Evolutionary conservation across 2,329 filamentous ascomycete species (phyloP).

Genomic region (Purpureocillium takamizusanense): DNA sequence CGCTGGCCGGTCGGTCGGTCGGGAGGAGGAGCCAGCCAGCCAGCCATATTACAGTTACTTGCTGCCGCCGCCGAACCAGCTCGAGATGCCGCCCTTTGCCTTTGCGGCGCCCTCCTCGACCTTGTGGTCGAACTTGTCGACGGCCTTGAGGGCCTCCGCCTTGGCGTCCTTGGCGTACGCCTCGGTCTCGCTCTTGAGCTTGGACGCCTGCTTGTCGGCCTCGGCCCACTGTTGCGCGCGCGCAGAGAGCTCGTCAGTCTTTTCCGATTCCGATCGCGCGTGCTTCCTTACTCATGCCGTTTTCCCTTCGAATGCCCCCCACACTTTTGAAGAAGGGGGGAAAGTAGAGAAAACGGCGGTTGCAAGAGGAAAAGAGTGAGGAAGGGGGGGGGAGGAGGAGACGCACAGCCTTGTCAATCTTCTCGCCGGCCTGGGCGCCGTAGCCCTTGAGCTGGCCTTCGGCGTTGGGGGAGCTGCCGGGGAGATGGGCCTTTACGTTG

Average conservation of each 20-base stretch:
- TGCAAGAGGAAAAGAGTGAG: background rate
- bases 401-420: constrained; percentile 62
- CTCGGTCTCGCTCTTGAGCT: constrained; percentile 52
- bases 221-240: constrained; percentile 33
- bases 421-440: constrained; percentile 44
- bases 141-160: constrained; percentile 58
- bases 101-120: constrained; percentile 71
- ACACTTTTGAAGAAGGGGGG: too few relatives aligned
- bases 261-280: too few relatives aligned
- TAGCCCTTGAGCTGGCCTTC: constrained; percentile 51
- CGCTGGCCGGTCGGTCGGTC: too few relatives aligned
- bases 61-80: constrained; percentile 73
- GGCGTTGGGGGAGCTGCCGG: constrained; percentile 50
- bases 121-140: constrained; percentile 75
- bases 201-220: constrained; percentile 52
- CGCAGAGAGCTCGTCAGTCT: too few relatives aligned
- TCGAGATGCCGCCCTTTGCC: constrained; percentile 73
- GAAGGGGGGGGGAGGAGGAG: background rate
- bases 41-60: too few relatives aligned
- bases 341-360: too few relatives aligned
- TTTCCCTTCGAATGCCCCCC: too few relatives aligned
- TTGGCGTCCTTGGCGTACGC: constrained; percentile 54
- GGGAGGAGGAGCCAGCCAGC: too few relatives aligned
- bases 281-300: too few relatives aligned
- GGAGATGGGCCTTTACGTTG: constrained; percentile 57